Percentiles rank a stretch among this genome's conserved stretches.
Conservation (phyloP, 306 rosid genomes). For the Dalbergia cultrata region DNA sequence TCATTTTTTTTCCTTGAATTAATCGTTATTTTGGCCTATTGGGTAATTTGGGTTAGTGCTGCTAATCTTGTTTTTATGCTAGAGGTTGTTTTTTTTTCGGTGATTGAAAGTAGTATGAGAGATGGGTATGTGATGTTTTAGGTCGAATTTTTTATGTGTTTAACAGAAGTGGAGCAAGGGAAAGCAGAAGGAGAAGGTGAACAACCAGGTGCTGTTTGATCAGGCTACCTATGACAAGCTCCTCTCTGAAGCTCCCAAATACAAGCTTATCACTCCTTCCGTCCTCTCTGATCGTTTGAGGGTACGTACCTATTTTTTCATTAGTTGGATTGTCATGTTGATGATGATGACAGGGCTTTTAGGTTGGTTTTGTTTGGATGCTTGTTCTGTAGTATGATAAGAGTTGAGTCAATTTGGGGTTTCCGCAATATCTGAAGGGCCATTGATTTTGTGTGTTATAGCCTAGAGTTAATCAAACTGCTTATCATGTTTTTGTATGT, state of each 20-base stretch:
- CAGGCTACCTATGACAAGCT: conserved; percentile 71
- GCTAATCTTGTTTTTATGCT: neutral
- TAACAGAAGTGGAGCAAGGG: conserved; percentile 82
- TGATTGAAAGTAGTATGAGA: neutral
- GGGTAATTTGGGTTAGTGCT: neutral
- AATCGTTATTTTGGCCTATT: neutral
- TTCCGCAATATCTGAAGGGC: neutral
- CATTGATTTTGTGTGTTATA: neutral
- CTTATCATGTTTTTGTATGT: neutral
- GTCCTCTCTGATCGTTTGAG: conserved; percentile 71
- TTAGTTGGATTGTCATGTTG: neutral
- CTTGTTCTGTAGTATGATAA: neutral
- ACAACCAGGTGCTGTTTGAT: conserved; percentile 75
- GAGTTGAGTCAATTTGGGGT: neutral
- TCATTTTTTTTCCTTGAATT: neutral
- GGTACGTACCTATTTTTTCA: conserved; percentile 40
- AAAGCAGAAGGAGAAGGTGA: conserved; percentile 85
- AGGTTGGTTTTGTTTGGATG: neutral
- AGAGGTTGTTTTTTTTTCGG: neutral
- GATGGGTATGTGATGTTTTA: neutral
- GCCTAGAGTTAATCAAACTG: neutral
- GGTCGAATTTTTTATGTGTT: neutral
- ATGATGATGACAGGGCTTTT: neutral
- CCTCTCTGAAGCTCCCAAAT: conserved; percentile 71
- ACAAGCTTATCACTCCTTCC: conserved; percentile 77